Evolutionary conservation across 192 early-diverging fungal species (phyloP), one percentile per base, ranked within the genome.

Genomic region (Entophlyctis luteolus): DNA sequence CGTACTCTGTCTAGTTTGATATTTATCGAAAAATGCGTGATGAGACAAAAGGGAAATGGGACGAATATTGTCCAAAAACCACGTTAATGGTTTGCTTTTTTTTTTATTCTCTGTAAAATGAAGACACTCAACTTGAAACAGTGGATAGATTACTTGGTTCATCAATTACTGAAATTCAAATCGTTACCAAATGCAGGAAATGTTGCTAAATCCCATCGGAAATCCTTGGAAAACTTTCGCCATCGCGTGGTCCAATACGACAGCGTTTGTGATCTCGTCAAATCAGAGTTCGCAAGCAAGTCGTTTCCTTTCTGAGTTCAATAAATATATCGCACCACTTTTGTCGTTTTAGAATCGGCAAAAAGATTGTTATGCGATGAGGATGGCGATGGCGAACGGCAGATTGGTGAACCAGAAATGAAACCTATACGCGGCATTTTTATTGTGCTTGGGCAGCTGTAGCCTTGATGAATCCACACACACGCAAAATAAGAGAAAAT

Each of bases 71-170:
- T 35, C 77, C 76, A 14, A 72, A 65, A 58, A 82, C 80, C 0
- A 82, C 78, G 56, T 55, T 82, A 12, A 62, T 75, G 48, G 76
- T 77, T 66, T 53, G 62, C 38, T 28, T 4, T 4, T 6, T 22
- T 56, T 12, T 31, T 18, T 39, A 2, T 39, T 52, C 16, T n/a
- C 20, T 25, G 14, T 20, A 2, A 18, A 38, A 29, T 6, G 14
- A 0, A 4, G 3, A 0, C 31, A n/a, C 59, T 34, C 20, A 16
- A 32, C 29, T 3, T 22, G 4, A 23, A 31, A 29, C 58, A 75
- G 73, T 82, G 81, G 81, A n/a, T 82, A 1, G 59, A 78, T 39
- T 82, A 82, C 57, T 62, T 82, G n/a, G 55, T 77, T 1, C 63
- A 78, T 62, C 77, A 82, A 56, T 22, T 77, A 5, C 14, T 74